Evolutionary conservation across 768 basidiomycete species (phyloP).

Genomic region (Boletus coccyginus): DNA sequence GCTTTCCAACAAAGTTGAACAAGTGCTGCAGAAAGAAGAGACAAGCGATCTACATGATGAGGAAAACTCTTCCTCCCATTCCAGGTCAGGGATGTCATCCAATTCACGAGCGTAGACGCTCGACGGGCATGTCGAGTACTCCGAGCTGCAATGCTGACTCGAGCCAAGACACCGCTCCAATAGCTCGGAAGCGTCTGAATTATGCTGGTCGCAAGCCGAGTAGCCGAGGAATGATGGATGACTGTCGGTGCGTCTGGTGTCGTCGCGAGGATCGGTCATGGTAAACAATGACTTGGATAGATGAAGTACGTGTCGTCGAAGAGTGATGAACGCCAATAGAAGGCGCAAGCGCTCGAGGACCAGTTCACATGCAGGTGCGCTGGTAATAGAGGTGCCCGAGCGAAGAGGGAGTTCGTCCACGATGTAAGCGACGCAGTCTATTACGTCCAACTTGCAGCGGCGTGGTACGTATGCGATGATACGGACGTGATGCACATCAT

Average conservation of each 20-base stretch:
- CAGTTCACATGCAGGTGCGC: conserved; percentile 4
- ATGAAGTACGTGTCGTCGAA: conserved; percentile 19
- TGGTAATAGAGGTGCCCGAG: background rate
- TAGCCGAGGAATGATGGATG: background rate
- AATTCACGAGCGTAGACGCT: background rate
- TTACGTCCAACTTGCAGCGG: background rate
- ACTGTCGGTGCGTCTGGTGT: background rate
- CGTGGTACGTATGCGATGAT: conserved; percentile 23
- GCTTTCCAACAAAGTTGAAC: conserved; percentile 11
- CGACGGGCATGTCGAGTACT: conserved; percentile 26
- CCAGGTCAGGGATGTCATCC: background rate
- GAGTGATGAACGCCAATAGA: conserved; percentile 13
- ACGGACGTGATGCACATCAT: conserved; percentile 13
- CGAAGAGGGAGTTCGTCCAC: conserved; percentile 22
- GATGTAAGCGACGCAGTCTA: conserved; percentile 13
- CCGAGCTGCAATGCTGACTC: conserved; percentile 11
- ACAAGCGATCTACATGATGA: conserved; percentile 6
- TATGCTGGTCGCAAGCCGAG: background rate
- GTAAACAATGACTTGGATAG: conserved; percentile 17
- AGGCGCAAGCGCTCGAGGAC: conserved; percentile 20
- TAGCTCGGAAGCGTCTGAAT: background rate
- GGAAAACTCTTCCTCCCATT: background rate
- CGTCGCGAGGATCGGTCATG: background rate
- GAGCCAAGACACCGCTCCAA: conserved; percentile 1
- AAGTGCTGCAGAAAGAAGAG: conserved; percentile 25